Evolutionary conservation across 2,329 filamentous ascomycete genomes (phyloP), one percentile per base, ranked within the genome.

Genomic region (Metarhizium rileyi): DNA sequence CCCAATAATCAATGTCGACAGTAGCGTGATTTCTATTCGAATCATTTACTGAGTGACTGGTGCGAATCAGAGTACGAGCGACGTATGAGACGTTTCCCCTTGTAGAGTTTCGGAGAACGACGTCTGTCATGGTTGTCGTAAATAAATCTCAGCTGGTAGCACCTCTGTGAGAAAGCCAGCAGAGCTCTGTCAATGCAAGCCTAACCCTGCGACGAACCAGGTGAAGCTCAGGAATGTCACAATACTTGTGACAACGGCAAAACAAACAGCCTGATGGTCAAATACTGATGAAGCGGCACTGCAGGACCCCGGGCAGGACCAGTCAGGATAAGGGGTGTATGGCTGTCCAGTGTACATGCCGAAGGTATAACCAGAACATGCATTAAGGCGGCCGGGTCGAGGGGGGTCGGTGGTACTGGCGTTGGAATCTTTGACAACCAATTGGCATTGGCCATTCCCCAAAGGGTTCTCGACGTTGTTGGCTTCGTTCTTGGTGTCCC

Each of bases 341-440:
- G 70, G 62, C 58, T 73, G 67, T 25, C 67, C 60, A 1, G 69
- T 65, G 64, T 84, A 84, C 62, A 84, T 65, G 48, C 78, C 80
- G 55, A 84, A 84, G 1, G 59, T 67, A 60, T 81, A 77, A 30
- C 63, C 65, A 42, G 67, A 60, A 52, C 66, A 76, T 3, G 71
- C 66, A 10, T 68, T 70, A 10, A 84, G 64, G 56, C 82, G 82
- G 18, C 81, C 81, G 5, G 79, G 59, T 50, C 76, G 66, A 3
- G 78, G 68, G 1, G 68, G 63, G n/a, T 74, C 75, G 52, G 64
- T 77, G 44, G 77, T 64, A 33, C 65, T 66, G 26, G 70, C 68
- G 20, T 77, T 77, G 3, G 80, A 72, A 58, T 84, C 81, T 62
- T 78, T 75, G 61, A 85, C 73, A 50, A 84, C 67, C 9, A 85